Percentiles rank a stretch among this genome's conserved stretches.
phyloP scores from a whole-genome alignment of 768 basidiomycete genomes.

The Termitomyces sp. region DNA sequence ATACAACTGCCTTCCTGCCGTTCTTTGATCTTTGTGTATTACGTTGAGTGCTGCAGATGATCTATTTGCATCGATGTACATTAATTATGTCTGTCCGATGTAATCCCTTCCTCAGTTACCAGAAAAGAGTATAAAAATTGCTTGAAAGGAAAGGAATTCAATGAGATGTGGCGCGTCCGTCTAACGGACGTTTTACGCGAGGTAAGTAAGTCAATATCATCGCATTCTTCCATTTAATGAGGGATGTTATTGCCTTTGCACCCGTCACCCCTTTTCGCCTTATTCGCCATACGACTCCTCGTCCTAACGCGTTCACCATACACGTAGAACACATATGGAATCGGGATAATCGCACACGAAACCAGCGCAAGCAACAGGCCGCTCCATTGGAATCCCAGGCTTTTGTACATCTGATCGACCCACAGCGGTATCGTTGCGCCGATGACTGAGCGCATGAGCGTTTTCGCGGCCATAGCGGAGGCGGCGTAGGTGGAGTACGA shows the following conservation, averaged over 20 bases:
- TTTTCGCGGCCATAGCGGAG: slow-evolving; percentile 43
- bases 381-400: slow-evolving; percentile 37
- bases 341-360: slow-evolving; percentile 29
- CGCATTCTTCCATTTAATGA: not conserved
- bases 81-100: not conserved
- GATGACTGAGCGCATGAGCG: slow-evolving; percentile 33
- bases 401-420: slow-evolving; percentile 37
- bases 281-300: slow-evolving; percentile 7
- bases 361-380: slow-evolving; percentile 32
- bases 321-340: slow-evolving; percentile 35
- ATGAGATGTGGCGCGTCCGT: not conserved
- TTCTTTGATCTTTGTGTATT: not conserved
- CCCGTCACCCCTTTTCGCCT: slow-evolving; percentile 5
- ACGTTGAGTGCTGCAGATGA: not conserved
- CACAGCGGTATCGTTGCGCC: slow-evolving; percentile 38
- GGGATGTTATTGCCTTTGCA: not conserved
- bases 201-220: not conserved
- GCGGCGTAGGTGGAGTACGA: slow-evolving; percentile 38
- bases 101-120: not conserved
- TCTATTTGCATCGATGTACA: not conserved
- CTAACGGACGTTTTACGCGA: not conserved
- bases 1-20: too few species aligned
- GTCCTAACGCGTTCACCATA: slow-evolving; percentile 41
- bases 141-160: not conserved
- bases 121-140: not conserved